These are phyloP conservation scores for Scutellaria galericulata DNA, from an alignment of 257 asterid species.

Conservation along the genomic window DNA sequence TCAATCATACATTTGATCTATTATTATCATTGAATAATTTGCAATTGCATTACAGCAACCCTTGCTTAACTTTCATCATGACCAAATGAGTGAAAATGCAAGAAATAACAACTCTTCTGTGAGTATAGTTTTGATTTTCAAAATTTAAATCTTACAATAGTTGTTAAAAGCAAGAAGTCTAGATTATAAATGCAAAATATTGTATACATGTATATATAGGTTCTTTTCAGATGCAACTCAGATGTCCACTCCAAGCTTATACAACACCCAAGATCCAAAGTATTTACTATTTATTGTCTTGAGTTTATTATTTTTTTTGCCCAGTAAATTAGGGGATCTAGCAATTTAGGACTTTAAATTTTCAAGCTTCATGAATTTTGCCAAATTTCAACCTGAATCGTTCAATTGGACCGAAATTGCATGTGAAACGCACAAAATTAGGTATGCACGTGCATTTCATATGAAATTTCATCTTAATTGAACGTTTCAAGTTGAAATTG, in stretches of 20 bases:
- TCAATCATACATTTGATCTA: not conserved
- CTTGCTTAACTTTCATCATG: conserved; percentile 25
- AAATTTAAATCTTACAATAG: not conserved
- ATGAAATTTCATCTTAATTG: no score
- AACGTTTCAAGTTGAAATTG: no score
- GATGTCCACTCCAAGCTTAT: conserved; percentile 21
- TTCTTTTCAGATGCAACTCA: conserved; percentile 26
- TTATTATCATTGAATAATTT: not conserved
- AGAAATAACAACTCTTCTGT: conserved; percentile 33
- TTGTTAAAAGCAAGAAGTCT: not conserved
- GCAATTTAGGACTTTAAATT: no score
- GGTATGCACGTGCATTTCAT: no score
- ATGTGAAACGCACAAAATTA: no score
- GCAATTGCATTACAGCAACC: conserved; percentile 35
- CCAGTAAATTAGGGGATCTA: no score
- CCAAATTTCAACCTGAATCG: no score
- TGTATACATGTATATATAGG: conserved; percentile 23
- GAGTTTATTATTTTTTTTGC: no score
- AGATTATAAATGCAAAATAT: not conserved
- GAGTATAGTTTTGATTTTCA: not conserved
- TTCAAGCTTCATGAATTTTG: no score
- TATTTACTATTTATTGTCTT: conserved; percentile 1
- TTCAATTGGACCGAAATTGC: no score
- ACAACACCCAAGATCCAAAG: conserved; percentile 42
- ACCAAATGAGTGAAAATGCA: conserved; percentile 26